Base-by-base conservation (phyloP, 2,329 filamentous ascomycete genomes). In the Thermochaetoides dissita region DNA sequence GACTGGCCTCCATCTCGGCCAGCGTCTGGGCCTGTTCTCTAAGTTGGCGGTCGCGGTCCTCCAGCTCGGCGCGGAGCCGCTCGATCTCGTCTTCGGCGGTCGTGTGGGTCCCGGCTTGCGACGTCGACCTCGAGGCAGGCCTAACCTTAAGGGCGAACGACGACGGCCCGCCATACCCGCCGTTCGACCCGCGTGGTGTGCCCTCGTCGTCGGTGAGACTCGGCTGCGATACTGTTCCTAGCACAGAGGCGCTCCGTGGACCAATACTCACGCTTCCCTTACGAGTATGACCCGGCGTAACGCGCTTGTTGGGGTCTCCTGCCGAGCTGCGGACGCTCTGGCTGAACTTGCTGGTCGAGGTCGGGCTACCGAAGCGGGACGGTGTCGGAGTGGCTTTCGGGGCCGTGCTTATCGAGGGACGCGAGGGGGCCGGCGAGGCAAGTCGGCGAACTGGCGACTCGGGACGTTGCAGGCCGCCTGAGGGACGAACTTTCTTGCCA, bases 41-140 rank as follows among this genome's bases (percentile, higher is more conserved):
- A n/a, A 98, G 66, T 58, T 94, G 85, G 50, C 72, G 76, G 52
- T 96, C 87, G 30, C 86, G 79, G 47, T 94, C 87, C 49, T 87
- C 79, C 12, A 96, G 69, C 59, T 89, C 76, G 34, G 69, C 65
- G 46, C 76, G 79, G 29, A 98, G 67, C 30, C 76, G 71, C 52
- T 82, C 79, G 7, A 93, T 60, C 57, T 94, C 84, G 30, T 82
- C 81, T 46, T 79, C 79, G 30, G 82, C 81, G 46, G 79, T 67
- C 31, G 55, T 57, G 34, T 62, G 55, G 38, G 53, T 54, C 8
- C 53, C 55, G 12, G 49, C 47, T 3, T 52, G 46, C 3, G 50
- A 59, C 34, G 54, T 52, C n/a, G 67, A 64, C 34, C 71, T 66
- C 3, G 73, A 75, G 3, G 63, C 59, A 7, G 74, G 69, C 8